Conservation (phyloP, 2,329 filamentous ascomycete genomes). For the Penicillium sp. region DNA sequence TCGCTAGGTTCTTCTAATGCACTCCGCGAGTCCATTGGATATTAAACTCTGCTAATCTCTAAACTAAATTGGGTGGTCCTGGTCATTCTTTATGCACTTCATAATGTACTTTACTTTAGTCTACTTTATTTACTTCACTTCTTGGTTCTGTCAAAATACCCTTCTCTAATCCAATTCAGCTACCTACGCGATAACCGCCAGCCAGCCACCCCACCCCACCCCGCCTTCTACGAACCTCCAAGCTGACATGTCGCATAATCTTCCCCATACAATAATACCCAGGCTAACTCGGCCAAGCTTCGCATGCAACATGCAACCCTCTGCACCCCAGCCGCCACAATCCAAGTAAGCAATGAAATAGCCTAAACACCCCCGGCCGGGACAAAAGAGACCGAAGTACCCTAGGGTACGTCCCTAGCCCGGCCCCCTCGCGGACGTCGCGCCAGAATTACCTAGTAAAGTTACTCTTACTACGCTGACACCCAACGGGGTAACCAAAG, state of each 20-base stretch:
- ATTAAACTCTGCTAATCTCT: not conserved
- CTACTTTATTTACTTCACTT: not conserved
- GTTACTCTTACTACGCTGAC: too few relatives aligned
- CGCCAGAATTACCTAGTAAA: not conserved
- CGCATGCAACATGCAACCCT: not conserved
- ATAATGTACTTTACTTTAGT: not conserved
- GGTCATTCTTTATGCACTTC: not conserved
- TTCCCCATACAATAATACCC: not conserved
- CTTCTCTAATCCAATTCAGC: too few relatives aligned
- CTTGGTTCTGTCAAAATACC: too few relatives aligned
- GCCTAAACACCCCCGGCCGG: not conserved
- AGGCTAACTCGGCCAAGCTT: too few relatives aligned
- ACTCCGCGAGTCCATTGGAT: not conserved
- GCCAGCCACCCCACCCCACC: too few relatives aligned
- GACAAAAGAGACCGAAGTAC: not conserved
- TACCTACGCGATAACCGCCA: too few relatives aligned
- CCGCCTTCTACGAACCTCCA: too few relatives aligned
- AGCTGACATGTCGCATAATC: too few relatives aligned
- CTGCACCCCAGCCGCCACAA: not conserved
- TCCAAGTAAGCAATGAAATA: not conserved
- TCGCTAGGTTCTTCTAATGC: conserved; percentile 1
- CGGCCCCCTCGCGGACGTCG: too few relatives aligned
- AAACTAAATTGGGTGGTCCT: not conserved
- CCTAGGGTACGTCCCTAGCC: not conserved
- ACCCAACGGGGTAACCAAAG: not conserved